A percentile compares a stretch with the other conserved stretches of the same genome.
Conservation (phyloP, 331 rosid genomes). For the Ulmus americana region DNA sequence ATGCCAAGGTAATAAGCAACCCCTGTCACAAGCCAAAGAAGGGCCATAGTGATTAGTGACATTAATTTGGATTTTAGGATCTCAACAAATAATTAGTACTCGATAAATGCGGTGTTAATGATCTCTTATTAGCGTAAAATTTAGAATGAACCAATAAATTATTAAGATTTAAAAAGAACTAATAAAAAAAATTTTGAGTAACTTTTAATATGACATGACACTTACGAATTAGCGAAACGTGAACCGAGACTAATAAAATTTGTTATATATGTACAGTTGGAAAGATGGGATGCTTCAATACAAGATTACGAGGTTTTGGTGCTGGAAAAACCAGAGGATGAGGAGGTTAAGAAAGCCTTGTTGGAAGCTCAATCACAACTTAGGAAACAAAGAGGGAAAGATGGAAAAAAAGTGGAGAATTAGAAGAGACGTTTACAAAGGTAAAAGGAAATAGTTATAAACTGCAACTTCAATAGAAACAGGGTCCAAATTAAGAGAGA, state of each 20-base stretch:
- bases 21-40: too few relatives aligned
- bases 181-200: too few relatives aligned
- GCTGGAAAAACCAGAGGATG: constrained; percentile 43
- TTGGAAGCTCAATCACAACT: constrained; percentile 39
- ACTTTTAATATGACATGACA: constrained; percentile 2
- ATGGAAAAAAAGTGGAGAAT: not conserved
- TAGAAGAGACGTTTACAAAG: too few relatives aligned
- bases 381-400: constrained; percentile 16
- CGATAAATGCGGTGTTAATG: too few relatives aligned
- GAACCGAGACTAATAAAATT: not conserved
- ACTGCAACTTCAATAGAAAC: not conserved
- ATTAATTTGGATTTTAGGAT: too few relatives aligned
- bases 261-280: constrained; percentile 35
- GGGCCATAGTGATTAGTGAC: too few relatives aligned
- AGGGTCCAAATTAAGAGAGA: not conserved
- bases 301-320: constrained; percentile 57
- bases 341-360: constrained; percentile 39
- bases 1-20: constrained; percentile 46
- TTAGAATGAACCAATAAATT: too few relatives aligned
- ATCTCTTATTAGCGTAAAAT: too few relatives aligned
- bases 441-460: not conserved
- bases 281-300: constrained; percentile 60
- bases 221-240: not conserved
- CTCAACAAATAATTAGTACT: too few relatives aligned
- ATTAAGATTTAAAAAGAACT: too few relatives aligned